These are phyloP conservation scores for Gossypium australe DNA, from an alignment of 345 rosid genomes.

Conservation along the genomic window DNA sequence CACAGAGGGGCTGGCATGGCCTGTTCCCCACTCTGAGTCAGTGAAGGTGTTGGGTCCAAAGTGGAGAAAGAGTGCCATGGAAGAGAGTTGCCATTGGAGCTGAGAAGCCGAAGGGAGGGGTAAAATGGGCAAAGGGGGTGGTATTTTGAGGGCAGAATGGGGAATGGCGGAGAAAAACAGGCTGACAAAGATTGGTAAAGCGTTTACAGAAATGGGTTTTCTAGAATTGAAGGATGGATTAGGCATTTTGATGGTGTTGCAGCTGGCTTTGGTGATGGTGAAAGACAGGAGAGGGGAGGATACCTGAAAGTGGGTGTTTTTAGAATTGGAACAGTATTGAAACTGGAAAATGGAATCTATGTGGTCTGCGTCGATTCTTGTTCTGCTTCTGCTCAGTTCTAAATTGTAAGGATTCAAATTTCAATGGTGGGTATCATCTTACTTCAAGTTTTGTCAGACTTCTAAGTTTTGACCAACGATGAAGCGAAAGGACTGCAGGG, in stretches of 20 bases:
- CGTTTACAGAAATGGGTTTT: conserved; percentile 4
- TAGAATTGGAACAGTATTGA: background rate
- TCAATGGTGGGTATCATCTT: background rate
- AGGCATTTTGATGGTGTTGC: background rate
- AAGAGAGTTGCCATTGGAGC: conserved; percentile 76
- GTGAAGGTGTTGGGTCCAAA: conserved; percentile 92
- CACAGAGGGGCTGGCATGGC: conserved; percentile 56
- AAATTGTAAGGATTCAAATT: background rate
- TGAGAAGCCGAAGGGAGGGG: conserved; percentile 73
- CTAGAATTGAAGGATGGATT: background rate
- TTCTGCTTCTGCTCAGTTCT: background rate
- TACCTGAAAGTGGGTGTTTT: background rate
- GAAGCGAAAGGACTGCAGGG: no score
- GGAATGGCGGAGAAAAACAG: conserved; percentile 21
- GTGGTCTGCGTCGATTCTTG: background rate
- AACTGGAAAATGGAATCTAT: background rate
- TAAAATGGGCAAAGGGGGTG: conserved; percentile 77
- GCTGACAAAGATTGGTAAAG: background rate
- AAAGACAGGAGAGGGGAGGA: background rate
- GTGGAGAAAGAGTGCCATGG: conserved; percentile 77
- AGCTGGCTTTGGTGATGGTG: conserved; percentile 1
- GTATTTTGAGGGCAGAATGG: conserved; percentile 26
- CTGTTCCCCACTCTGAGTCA: conserved; percentile 82
- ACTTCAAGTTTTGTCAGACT: background rate
- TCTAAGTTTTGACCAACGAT: background rate